Evolutionary conservation across 345 rosid genomes (phyloP), one percentile per base, ranked within the genome.

Genomic region (Sisymbrium irio): DNA sequence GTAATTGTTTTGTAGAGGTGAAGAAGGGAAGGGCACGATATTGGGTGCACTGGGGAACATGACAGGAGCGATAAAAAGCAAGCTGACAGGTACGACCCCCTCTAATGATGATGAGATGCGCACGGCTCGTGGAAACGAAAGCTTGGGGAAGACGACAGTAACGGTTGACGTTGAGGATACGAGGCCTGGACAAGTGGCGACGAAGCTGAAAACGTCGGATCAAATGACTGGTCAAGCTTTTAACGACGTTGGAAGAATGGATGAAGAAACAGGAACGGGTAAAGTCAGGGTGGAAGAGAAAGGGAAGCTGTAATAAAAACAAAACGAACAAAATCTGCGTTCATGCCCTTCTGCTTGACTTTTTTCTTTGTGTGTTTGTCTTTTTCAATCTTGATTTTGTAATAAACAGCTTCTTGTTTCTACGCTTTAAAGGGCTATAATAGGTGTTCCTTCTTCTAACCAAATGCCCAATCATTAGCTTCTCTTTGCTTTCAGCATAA

Each of bases 211-310:
- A 74, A 64, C 77, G 37, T 25, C 93, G 0, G 90, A 89, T 74
- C 91, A 85, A 67, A 83, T 82, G 85, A 69, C 82, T 2, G 88
- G 89, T 11, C 92, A 85, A 62, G 59, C 92, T 37, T 88, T 89
- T 61, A 87, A 92, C 28, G 88, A 89, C 13, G 90, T 86, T 18
- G 96, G 96, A 35, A 66, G 51, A 17, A n/a, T 84, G 56, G 85
- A 63, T 51, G 83, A 79, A 0, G 82, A 82, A 9, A 14, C 18
- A 0, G 67, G 32, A 1, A 59, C 39, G 40, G 78, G 25, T 10
- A 67, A 44, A 40, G 67, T 75, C 8, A 17, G 10, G 13, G 67
- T 74, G 19, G 54, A 22, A 73, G 77, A 73, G 5, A 65, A 65
- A 42, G 65, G 58, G 13, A 55, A 66, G 60, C 58, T 39, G 22